Conservation (phyloP, 495 filamentous ascomycete species). For the Cercophora sp. region DNA sequence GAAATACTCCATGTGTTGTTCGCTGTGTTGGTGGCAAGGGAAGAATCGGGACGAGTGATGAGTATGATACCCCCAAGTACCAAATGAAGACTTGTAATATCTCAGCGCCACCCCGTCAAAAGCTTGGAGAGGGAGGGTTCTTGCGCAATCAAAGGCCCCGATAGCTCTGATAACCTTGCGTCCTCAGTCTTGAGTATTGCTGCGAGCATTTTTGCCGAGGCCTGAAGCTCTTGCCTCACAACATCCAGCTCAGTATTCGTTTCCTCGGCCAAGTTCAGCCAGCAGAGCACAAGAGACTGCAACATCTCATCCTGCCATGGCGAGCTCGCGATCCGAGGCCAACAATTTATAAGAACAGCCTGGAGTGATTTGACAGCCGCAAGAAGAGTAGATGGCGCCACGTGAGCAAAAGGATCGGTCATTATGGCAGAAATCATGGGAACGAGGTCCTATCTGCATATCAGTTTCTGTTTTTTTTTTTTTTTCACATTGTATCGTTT, state of each 20-base stretch:
- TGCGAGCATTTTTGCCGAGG: conserved; percentile 25
- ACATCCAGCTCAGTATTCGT: no score
- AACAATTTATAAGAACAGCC: conserved; percentile 60
- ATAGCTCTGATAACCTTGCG: conserved; percentile 22
- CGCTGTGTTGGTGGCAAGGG: no score
- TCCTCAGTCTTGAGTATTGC: conserved; percentile 27
- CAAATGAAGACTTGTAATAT: no score
- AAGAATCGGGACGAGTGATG: no score
- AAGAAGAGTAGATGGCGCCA: conserved; percentile 51
- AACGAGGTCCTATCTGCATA: conserved; percentile 63
- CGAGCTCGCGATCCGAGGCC: conserved; percentile 59
- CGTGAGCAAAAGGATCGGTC: conserved; percentile 63
- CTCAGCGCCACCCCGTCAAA: conserved; percentile 21
- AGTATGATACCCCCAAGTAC: no score
- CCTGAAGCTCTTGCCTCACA: conserved; percentile 47
- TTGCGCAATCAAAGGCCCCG: conserved; percentile 36
- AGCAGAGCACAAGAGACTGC: conserved; percentile 59
- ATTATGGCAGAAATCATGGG: conserved; percentile 64
- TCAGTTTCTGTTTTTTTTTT: no score
- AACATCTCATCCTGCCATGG: conserved; percentile 68
- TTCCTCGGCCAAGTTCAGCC: conserved; percentile 57
- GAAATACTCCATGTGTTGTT: no score
- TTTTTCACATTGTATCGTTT: no score
- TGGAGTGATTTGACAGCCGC: conserved; percentile 53
- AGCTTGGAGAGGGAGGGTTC: conserved; percentile 39